These are phyloP conservation scores for Globisporangium ultimum DNA, from an alignment of 352 stramenopile species.

Conservation along the genomic window DNA sequence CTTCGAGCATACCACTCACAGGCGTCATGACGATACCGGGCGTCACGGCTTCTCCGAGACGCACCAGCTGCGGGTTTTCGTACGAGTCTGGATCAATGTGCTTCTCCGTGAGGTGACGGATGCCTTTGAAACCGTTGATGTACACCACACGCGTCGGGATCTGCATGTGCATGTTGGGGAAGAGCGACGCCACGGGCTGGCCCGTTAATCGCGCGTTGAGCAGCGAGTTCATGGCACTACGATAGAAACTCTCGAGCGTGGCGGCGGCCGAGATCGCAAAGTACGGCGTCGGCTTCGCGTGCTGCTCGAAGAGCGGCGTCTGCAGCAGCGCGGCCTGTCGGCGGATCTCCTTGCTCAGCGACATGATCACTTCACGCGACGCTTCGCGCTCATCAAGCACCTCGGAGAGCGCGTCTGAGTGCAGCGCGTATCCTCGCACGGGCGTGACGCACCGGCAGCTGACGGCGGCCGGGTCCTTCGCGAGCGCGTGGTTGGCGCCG, in stretches of 20 bases:
- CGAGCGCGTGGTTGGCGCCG: constrained; percentile 79
- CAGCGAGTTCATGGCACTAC: constrained; percentile 90
- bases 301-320: constrained; percentile 89
- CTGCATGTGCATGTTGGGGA: constrained; percentile 94
- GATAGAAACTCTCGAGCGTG: constrained; percentile 92
- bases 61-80: constrained; percentile 76
- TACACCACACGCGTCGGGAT: constrained; percentile 91
- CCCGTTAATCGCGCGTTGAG: constrained; percentile 87
- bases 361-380: constrained; percentile 84
- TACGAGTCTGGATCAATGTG: constrained; percentile 81
- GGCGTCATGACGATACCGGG: constrained; percentile 93
- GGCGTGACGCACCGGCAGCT: constrained; percentile 78
- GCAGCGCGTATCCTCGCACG: constrained; percentile 74
- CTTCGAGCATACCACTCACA: constrained; percentile 89
- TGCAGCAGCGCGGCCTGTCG: constrained; percentile 80
- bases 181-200: constrained; percentile 75
- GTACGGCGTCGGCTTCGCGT: constrained; percentile 87
- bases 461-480: constrained; percentile 72
- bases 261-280: constrained; percentile 90
- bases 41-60: constrained; percentile 74
- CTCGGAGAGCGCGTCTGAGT: constrained; percentile 61
- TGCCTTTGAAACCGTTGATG: constrained; percentile 93
- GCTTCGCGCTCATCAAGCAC: constrained; percentile 72
- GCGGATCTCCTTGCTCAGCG: constrained; percentile 86
- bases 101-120: constrained; percentile 84